These are phyloP conservation scores for Coemansia sp. DNA, from an alignment of 192 early-diverging fungal genomes.

Conservation along the genomic window DNA sequence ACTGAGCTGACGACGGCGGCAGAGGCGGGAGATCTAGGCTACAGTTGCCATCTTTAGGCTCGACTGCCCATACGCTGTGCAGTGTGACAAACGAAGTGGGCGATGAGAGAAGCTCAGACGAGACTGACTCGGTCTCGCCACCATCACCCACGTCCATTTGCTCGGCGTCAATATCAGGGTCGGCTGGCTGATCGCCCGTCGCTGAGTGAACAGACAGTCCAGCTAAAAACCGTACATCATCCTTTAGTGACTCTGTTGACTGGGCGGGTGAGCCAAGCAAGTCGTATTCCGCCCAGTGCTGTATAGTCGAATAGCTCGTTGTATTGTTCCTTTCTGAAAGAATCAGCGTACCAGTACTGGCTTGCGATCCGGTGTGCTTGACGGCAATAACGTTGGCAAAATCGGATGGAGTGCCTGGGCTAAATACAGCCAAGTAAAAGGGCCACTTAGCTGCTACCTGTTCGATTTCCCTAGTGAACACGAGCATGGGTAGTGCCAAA, in stretches of 20 bases:
- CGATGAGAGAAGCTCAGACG: background rate
- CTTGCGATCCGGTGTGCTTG: background rate
- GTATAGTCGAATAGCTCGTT: background rate
- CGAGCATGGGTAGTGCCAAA: conserved; percentile 38
- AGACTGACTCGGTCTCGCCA: conserved; percentile 8
- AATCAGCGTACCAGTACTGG: background rate
- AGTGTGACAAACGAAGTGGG: conserved; percentile 33
- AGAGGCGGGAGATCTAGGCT: conserved; percentile 19
- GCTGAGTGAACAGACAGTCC: background rate
- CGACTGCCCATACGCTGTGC: conserved; percentile 41
- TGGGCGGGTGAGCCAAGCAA: conserved; percentile 35
- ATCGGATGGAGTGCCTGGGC: conserved; percentile 11
- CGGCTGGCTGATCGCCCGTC: background rate
- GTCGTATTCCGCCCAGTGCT: conserved; percentile 55
- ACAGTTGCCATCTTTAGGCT: conserved; percentile 6
- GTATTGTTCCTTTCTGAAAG: conserved; percentile 7
- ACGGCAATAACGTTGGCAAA: conserved; percentile 52
- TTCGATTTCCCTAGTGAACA: conserved; percentile 30
- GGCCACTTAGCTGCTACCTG: conserved; percentile 6
- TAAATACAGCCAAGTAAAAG: conserved; percentile 43
- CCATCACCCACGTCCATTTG: background rate
- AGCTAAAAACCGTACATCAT: background rate
- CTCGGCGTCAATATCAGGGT: background rate
- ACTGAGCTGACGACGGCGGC: conserved; percentile 46
- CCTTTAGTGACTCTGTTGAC: background rate